Percentiles rank a stretch among this genome's conserved stretches.
Conservation (phyloP, 805 yeast species). For the Hanseniaspora mollemarum region DNA sequence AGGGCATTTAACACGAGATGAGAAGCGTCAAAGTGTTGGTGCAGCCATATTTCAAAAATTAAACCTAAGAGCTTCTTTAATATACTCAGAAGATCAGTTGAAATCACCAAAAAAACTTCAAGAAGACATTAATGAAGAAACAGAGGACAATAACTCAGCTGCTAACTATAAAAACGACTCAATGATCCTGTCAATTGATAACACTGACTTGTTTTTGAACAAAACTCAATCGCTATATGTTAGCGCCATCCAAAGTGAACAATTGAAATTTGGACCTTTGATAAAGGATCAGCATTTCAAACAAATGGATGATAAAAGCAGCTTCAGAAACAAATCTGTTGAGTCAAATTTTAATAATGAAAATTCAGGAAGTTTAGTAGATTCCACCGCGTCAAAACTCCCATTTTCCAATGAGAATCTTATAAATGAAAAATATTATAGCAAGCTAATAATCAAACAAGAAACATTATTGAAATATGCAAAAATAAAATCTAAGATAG, state of each 20-base stretch:
- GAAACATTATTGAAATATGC: conserved; percentile 4
- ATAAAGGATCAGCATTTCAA: too few relatives aligned
- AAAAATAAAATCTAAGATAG: conserved; percentile 1
- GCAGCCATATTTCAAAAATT: conserved; percentile 5
- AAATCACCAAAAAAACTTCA: not conserved
- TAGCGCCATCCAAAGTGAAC: not conserved
- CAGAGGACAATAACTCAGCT: not conserved
- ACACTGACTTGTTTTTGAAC: not conserved
- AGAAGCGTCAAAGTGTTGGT: conserved; percentile 11
- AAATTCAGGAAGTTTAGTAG: not conserved
- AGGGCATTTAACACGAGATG: not conserved
- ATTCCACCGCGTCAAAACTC: not conserved
- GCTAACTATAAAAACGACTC: not conserved
- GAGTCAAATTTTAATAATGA: not conserved
- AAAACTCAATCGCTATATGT: not conserved
- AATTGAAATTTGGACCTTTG: not conserved
- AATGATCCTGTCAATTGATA: not conserved
- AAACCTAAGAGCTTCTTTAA: conserved; percentile 7
- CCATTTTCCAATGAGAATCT: not conserved
- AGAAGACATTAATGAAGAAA: too few relatives aligned
- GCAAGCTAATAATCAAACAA: not conserved
- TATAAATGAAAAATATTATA: not conserved
- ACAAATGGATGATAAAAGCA: too few relatives aligned
- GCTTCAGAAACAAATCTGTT: not conserved
- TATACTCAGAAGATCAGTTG: not conserved